Conservation (phyloP, 2,329 filamentous ascomycete species). For the Alternaria consortialis region DNA sequence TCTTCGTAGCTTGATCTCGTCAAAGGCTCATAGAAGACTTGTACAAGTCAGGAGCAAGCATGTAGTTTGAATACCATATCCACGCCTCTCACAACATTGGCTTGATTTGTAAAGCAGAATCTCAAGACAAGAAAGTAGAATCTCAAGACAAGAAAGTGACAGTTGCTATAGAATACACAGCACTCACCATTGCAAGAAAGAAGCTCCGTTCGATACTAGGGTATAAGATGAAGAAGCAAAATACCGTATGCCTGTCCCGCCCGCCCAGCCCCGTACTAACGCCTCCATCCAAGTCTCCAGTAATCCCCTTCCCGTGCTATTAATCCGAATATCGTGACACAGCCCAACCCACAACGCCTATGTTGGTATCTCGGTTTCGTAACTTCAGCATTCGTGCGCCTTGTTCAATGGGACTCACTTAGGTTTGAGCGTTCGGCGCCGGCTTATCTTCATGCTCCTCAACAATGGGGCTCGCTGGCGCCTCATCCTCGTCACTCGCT, state of each 20-base stretch:
- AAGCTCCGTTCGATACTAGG: slow-evolving; percentile 22
- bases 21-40: background rate
- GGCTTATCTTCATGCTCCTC: slow-evolving; percentile 21
- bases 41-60: background rate
- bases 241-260: background rate
- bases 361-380: background rate
- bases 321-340: slow-evolving; percentile 12
- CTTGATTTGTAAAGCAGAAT: background rate
- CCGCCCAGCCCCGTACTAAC: background rate
- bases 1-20: background rate
- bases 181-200: background rate
- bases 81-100: background rate
- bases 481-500: slow-evolving; percentile 40
- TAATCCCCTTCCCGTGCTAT: background rate
- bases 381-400: background rate
- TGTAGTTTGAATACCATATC: background rate
- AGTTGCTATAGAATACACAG: background rate
- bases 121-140: background rate
- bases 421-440: background rate
- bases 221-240: slow-evolving; percentile 22
- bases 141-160: background rate
- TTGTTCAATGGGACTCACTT: background rate
- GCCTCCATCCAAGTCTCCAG: background rate
- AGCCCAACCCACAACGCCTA: slow-evolving; percentile 3
- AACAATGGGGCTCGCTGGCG: slow-evolving; percentile 16